Conservation (phyloP, 768 basidiomycete species). For the Russula sp. region DNA sequence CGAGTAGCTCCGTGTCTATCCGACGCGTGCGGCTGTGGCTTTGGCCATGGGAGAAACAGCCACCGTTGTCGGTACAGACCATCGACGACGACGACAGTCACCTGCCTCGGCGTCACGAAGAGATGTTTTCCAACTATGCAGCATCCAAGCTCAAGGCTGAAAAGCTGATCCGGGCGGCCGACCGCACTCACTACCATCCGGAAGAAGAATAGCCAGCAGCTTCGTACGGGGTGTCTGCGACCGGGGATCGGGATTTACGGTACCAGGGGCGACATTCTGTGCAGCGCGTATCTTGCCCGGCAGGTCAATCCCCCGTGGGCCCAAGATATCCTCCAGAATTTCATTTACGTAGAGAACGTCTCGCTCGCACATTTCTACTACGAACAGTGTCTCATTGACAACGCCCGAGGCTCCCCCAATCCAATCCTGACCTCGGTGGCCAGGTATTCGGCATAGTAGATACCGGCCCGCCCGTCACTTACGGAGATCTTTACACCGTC, state of each 20-base stretch:
- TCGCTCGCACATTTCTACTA: conserved; percentile 69
- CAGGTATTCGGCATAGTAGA: conserved; percentile 66
- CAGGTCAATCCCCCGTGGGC: conserved; percentile 64
- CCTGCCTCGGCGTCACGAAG: conserved; percentile 52
- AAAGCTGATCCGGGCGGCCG: conserved; percentile 42
- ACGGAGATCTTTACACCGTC: conserved; percentile 57
- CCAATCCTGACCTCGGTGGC: conserved; percentile 72
- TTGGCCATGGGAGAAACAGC: conserved; percentile 72
- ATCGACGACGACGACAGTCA: conserved; percentile 57
- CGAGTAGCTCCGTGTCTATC: conserved; percentile 64
- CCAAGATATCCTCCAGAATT: conserved; percentile 54
- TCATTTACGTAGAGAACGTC: conserved; percentile 74
- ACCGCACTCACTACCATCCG: conserved; percentile 37
- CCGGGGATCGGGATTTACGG: conserved; percentile 78
- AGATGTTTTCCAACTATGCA: conserved; percentile 80
- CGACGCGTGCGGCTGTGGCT: conserved; percentile 58
- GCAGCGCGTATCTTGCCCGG: conserved; percentile 60
- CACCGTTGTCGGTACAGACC: conserved; percentile 56
- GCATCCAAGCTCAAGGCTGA: conserved; percentile 63
- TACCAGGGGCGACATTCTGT: conserved; percentile 68
- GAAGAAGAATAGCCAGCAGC: conserved; percentile 33
- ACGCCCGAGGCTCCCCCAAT: conserved; percentile 39
- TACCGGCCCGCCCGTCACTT: conserved; percentile 59
- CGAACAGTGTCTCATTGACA: conserved; percentile 65
- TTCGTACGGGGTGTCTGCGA: conserved; percentile 73